Percentiles rank a stretch among this genome's conserved stretches.
phyloP scores from a whole-genome alignment of 768 basidiomycete genomes.

The Naganishia vaughanmartiniae region DNA sequence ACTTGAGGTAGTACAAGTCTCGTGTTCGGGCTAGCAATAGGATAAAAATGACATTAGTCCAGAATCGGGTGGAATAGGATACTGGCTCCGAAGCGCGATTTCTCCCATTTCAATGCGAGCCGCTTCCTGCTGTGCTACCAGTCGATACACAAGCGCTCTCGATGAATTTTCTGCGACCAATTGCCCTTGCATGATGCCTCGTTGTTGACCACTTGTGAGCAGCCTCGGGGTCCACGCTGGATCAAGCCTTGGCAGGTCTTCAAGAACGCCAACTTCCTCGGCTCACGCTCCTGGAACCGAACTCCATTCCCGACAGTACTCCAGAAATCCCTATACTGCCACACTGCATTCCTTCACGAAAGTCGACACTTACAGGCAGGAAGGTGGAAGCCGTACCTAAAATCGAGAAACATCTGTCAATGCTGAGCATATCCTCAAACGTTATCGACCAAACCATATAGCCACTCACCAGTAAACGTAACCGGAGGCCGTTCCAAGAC shows the following conservation, averaged over 20 bases:
- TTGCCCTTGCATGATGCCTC: no score
- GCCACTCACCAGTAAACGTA: slow-evolving; percentile 78
- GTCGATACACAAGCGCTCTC: no score
- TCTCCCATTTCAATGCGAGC: background rate
- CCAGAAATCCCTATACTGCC: background rate
- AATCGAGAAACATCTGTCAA: slow-evolving; percentile 21
- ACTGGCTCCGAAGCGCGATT: background rate
- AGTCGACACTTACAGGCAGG: slow-evolving; percentile 62
- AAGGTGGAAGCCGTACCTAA: slow-evolving; percentile 79
- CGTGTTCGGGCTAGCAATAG: slow-evolving; percentile 58
- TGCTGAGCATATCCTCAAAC: slow-evolving; percentile 12
- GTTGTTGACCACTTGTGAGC: no score
- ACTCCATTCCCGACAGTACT: background rate
- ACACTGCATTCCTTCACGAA: background rate
- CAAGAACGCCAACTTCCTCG: no score
- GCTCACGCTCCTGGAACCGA: background rate
- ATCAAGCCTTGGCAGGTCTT: no score
- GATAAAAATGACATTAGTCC: background rate
- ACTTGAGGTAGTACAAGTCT: slow-evolving; percentile 80
- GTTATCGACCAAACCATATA: slow-evolving; percentile 1
- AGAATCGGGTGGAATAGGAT: background rate
- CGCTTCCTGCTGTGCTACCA: no score
- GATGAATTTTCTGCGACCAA: no score
- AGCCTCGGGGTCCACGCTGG: no score
- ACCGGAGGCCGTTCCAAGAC: slow-evolving; percentile 69